A percentile compares a stretch with the other conserved stretches of the same genome.
These are phyloP conservation scores for Amphicarpaea edgeworthii DNA, from an alignment of 306 rosid species.

Conservation along the genomic window DNA sequence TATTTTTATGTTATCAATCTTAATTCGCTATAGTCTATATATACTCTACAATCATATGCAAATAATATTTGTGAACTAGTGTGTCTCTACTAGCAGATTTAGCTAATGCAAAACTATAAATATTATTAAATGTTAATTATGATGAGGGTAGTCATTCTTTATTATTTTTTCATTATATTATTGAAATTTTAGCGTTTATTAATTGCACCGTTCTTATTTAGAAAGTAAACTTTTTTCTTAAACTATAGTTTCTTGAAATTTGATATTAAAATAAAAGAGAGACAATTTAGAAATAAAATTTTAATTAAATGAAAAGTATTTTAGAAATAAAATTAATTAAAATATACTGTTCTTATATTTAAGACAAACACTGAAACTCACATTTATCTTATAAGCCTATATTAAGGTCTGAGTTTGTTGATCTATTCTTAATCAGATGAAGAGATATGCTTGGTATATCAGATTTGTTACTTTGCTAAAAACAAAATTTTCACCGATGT, in stretches of 20 bases:
- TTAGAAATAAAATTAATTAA: not conserved
- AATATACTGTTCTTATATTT: not conserved
- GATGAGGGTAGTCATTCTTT: no score
- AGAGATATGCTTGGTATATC: no score
- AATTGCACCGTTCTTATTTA: no score
- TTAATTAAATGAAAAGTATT: not conserved
- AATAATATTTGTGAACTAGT: not conserved
- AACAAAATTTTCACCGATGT: not conserved
- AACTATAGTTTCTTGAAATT: not conserved
- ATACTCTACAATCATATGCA: not conserved
- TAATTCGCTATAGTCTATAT: not conserved
- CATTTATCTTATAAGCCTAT: not conserved
- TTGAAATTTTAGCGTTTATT: no score
- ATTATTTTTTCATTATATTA: no score
- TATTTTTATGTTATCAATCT: constrained; percentile 21
- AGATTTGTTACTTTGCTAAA: not conserved
- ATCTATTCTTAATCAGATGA: no score
- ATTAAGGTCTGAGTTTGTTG: no score
- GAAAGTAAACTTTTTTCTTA: not conserved
- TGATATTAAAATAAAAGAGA: not conserved
- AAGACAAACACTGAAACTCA: no score
- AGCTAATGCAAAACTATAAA: not conserved
- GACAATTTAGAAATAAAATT: no score
- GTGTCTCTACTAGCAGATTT: not conserved
- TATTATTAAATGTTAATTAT: no score